A percentile compares a stretch with the other conserved stretches of the same genome.
phyloP scores from a whole-genome alignment of 352 stramenopile species.

The Phytophthora pini region DNA sequence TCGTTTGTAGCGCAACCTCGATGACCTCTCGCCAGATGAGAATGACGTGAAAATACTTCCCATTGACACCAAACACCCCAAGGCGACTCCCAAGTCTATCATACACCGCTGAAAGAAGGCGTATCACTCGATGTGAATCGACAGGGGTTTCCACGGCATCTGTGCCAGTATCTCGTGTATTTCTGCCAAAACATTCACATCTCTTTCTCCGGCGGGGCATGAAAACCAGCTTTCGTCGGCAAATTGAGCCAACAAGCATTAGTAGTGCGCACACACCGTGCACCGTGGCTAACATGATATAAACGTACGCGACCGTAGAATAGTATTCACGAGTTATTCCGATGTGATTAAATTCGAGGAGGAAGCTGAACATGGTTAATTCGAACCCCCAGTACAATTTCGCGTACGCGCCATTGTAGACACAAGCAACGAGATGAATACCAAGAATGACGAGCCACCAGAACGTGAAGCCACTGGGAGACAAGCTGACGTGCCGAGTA shows the following conservation, averaged over 20 bases:
- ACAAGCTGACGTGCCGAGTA: slow-evolving; percentile 13
- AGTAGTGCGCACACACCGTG: slow-evolving; percentile 21
- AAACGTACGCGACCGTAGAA: slow-evolving; percentile 18
- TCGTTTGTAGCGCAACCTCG: slow-evolving; percentile 24
- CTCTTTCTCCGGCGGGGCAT: not conserved
- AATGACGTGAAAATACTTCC: slow-evolving; percentile 26
- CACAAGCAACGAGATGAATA: slow-evolving; percentile 18
- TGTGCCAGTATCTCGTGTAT: not conserved
- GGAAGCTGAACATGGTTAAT: slow-evolving; percentile 12
- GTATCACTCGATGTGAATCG: not conserved
- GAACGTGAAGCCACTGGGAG: slow-evolving; percentile 15
- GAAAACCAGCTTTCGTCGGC: slow-evolving; percentile 15
- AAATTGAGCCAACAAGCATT: slow-evolving; percentile 15
- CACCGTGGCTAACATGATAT: slow-evolving; percentile 26
- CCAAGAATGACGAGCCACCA: slow-evolving; percentile 30
- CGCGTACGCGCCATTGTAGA: slow-evolving; percentile 18
- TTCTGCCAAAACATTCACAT: not conserved
- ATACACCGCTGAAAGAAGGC: slow-evolving; percentile 7
- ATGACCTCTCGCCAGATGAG: slow-evolving; percentile 23
- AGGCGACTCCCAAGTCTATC: not conserved
- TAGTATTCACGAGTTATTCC: slow-evolving; percentile 26
- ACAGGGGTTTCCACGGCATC: not conserved
- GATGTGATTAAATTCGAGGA: slow-evolving; percentile 21
- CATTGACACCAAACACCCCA: slow-evolving; percentile 18
- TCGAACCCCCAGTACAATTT: slow-evolving; percentile 32